Evolutionary conservation across 2,329 filamentous ascomycete species (phyloP).

Genomic region (Thelonectria discophora): DNA sequence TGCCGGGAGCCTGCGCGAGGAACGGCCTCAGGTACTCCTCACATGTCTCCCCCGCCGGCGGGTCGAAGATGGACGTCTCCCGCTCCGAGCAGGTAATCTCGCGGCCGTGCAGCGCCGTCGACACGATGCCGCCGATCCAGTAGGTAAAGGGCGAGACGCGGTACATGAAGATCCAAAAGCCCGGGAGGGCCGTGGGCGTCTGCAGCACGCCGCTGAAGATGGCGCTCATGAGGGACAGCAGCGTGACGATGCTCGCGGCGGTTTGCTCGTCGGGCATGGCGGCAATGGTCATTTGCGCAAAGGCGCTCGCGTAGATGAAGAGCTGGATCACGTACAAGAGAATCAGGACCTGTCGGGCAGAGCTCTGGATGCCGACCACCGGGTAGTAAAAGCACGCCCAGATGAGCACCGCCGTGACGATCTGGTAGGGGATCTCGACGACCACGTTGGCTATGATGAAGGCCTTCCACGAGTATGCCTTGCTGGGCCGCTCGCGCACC

Average conservation of each 20-base stretch:
- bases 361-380: conserved; percentile 58
- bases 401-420: conserved; percentile 69
- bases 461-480: conserved; percentile 78
- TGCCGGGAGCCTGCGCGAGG: conserved; percentile 59
- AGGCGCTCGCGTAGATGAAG: conserved; percentile 76
- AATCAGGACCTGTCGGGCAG: conserved; percentile 70
- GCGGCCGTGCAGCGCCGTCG: conserved; percentile 69
- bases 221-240: conserved; percentile 66
- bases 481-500: conserved; percentile 77
- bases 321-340: conserved; percentile 72
- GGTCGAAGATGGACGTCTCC: conserved; percentile 72
- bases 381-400: conserved; percentile 76
- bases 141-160: conserved; percentile 73
- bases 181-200: conserved; percentile 64
- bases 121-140: conserved; percentile 72
- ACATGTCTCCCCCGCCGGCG: conserved; percentile 71
- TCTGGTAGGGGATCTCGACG: conserved; percentile 77
- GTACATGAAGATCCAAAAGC: conserved; percentile 83
- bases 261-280: conserved; percentile 75
- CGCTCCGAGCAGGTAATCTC: conserved; percentile 58
- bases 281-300: conserved; percentile 78
- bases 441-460: conserved; percentile 77
- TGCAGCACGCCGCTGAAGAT: conserved; percentile 74
- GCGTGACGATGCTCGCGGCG: conserved; percentile 68
- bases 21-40: conserved; percentile 68